These are phyloP conservation scores for Carex sylvatica DNA, from an alignment of 202 grass and related monocot genomes.

Conservation along the genomic window DNA sequence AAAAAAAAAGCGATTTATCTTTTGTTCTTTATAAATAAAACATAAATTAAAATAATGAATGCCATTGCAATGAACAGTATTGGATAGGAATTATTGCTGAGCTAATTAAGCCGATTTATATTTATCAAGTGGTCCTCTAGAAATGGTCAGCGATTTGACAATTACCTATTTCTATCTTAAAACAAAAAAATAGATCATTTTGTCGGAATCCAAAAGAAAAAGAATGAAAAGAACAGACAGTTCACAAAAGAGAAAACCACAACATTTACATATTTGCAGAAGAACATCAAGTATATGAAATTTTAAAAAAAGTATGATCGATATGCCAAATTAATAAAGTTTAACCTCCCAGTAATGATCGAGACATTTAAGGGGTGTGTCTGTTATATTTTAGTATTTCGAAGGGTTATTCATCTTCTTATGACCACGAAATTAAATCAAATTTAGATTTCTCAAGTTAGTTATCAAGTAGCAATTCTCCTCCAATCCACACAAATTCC, in stretches of 20 bases:
- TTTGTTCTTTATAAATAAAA: background rate
- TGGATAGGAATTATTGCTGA: conserved; percentile 54
- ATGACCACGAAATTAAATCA: conserved; percentile 11
- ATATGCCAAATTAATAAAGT: background rate
- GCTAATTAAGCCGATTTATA: conserved; percentile 98
- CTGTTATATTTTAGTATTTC: background rate
- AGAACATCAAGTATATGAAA: background rate
- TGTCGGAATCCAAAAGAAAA: conserved; percentile 24
- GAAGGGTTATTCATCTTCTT: background rate
- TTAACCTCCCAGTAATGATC: background rate
- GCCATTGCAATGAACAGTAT: background rate
- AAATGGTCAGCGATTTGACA: conserved; percentile 82
- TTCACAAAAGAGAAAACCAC: background rate
- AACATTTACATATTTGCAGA: background rate
- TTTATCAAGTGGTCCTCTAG: conserved; percentile 97
- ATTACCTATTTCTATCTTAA: conserved; percentile 69
- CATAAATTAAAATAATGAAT: background rate
- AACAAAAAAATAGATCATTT: conserved; percentile 12
- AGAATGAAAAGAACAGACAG: background rate
- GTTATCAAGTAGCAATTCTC: conserved; percentile 59
- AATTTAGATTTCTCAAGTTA: conserved; percentile 8
- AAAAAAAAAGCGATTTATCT: background rate
- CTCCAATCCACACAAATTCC: conserved; percentile 58
- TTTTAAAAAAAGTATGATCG: background rate
- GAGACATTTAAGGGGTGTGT: background rate